Conservation (phyloP, 192 early-diverging fungal species). For the Kickxella alabastrina region DNA sequence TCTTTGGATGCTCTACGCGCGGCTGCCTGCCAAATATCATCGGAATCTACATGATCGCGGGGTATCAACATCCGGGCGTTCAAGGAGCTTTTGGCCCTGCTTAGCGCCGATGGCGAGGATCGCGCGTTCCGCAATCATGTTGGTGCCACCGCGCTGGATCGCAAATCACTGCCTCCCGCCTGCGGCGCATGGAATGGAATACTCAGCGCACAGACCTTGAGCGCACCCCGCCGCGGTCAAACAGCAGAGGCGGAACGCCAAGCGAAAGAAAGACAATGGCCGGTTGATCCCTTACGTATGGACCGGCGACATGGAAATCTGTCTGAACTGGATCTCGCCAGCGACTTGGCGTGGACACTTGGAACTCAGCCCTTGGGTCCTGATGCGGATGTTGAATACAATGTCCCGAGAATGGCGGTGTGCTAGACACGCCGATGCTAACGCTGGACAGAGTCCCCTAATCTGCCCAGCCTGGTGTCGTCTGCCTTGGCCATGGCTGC, state of each 20-base stretch:
- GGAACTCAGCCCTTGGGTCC: too few species aligned
- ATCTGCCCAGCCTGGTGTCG: too few species aligned
- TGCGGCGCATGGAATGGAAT: conserved; percentile 26
- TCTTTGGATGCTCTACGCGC: conserved; percentile 51
- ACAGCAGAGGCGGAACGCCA: background rate
- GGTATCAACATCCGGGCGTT: conserved; percentile 45
- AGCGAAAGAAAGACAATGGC: background rate
- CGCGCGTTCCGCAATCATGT: conserved; percentile 49
- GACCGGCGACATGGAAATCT: conserved; percentile 10
- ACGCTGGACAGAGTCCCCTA: too few species aligned
- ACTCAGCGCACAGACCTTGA: conserved; percentile 4
- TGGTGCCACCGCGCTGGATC: conserved; percentile 23
- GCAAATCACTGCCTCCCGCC: conserved; percentile 18
- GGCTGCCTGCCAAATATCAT: conserved; percentile 23
- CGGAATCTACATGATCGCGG: conserved; percentile 57
- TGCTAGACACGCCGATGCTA: too few species aligned
- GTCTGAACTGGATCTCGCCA: too few species aligned
- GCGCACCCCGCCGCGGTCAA: background rate
- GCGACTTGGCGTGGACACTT: too few species aligned
- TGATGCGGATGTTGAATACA: too few species aligned
- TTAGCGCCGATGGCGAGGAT: conserved; percentile 52
- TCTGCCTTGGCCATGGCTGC: too few species aligned
- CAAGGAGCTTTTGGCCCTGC: conserved; percentile 40
- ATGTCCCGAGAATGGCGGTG: too few species aligned
- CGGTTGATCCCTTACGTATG: conserved; percentile 29